These are phyloP conservation scores for Camellia oleifera DNA, from an alignment of 179 eudicot species.

Conservation along the genomic window DNA sequence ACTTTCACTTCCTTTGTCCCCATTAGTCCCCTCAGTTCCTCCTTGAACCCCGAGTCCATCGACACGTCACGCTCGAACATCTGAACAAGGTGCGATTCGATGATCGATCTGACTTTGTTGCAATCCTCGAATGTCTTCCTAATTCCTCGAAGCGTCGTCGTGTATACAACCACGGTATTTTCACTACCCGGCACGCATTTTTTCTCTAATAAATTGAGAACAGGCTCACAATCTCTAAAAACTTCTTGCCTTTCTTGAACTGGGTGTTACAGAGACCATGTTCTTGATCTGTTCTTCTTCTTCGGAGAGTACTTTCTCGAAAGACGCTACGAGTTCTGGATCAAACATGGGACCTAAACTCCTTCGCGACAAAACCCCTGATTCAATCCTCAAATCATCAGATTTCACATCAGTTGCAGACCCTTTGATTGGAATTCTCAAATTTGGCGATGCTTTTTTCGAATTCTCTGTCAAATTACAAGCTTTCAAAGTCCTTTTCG, in stretches of 20 bases:
- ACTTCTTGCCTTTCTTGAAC: conserved; percentile 22
- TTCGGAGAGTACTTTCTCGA: conserved; percentile 42
- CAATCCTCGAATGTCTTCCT: conserved; percentile 95
- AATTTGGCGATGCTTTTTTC: conserved; percentile 31
- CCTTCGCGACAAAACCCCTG: conserved; percentile 38
- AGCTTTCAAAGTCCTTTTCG: conserved; percentile 32
- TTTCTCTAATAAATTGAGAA: conserved; percentile 36
- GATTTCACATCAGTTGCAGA: conserved; percentile 24
- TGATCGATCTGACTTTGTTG: conserved; percentile 48
- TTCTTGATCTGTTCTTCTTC: conserved; percentile 45
- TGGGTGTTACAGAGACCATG: conserved; percentile 32
- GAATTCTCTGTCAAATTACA: conserved; percentile 22
- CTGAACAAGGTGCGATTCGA: conserved; percentile 55
- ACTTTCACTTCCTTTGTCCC: conserved; percentile 59
- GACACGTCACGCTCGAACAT: conserved; percentile 76
- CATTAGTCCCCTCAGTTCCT: conserved; percentile 70
- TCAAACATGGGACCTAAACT: conserved; percentile 61
- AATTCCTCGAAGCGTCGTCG: conserved; percentile 83
- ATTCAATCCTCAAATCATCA: conserved; percentile 33
- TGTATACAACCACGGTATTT: conserved; percentile 59
- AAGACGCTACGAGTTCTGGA: conserved; percentile 50
- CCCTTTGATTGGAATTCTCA: conserved; percentile 36
- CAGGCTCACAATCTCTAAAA: conserved; percentile 21
- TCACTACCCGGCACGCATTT: conserved; percentile 73
- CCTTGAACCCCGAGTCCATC: conserved; percentile 83